Conservation (phyloP, 1,139 yeast genomes). For the Saccharomyces pastorianus region DNA sequence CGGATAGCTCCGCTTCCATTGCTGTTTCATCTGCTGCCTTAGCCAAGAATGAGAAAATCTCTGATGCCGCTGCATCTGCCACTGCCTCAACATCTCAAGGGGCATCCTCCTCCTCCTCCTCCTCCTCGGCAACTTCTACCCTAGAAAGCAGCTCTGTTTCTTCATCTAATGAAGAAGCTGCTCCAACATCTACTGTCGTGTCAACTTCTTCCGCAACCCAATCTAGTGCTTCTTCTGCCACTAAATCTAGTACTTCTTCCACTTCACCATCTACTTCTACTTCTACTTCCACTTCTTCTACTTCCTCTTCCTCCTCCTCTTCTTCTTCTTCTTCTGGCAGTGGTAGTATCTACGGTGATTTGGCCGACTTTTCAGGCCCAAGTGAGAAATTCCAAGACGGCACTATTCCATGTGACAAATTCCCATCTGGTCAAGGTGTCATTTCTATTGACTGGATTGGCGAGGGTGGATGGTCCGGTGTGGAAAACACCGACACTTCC, state of each 20-base stretch:
- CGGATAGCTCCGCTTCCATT: conserved; percentile 3
- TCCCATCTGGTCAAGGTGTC: conserved; percentile 71
- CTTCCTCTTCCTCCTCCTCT: conserved; percentile 22
- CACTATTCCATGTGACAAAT: conserved; percentile 48
- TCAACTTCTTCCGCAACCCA: background rate
- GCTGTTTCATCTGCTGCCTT: background rate
- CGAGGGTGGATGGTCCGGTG: conserved; percentile 69
- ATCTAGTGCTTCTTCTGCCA: conserved; percentile 11
- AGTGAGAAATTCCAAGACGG: conserved; percentile 53
- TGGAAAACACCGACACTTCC: conserved; percentile 51
- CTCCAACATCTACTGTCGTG: background rate
- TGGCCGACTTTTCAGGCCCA: conserved; percentile 46
- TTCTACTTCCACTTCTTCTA: conserved; percentile 11
- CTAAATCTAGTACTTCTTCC: conserved; percentile 36
- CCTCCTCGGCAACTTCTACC: conserved; percentile 22
- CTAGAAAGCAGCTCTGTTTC: conserved; percentile 11
- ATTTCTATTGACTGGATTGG: conserved; percentile 50
- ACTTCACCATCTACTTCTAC: conserved; percentile 27
- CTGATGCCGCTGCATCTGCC: conserved; percentile 18
- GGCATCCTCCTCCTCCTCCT: conserved; percentile 21
- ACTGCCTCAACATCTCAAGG: conserved; percentile 21
- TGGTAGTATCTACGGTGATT: conserved; percentile 47
- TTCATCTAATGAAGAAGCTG: conserved; percentile 6
- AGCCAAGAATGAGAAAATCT: background rate
- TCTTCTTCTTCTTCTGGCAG: conserved; percentile 27